Conservation (phyloP, 2,329 filamentous ascomycete genomes). For the Trichoderma sp. region DNA sequence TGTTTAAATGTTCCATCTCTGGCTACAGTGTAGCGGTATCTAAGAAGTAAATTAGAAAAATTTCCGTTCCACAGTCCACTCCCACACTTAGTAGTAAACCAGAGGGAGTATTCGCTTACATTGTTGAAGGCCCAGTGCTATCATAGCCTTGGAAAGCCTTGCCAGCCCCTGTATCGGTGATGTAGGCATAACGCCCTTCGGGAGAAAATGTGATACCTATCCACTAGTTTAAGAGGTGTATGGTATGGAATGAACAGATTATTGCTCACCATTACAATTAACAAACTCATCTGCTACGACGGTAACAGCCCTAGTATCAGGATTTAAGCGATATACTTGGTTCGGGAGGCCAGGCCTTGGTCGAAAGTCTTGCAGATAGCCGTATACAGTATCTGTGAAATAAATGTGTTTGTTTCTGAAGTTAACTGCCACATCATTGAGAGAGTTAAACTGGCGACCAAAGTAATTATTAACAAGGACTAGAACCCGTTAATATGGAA, state of each 20-base stretch:
- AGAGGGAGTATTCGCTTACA: neutral
- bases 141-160: conserved; percentile 26
- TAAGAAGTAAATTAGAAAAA: neutral
- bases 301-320: conserved; percentile 47
- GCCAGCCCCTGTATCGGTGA: conserved; percentile 42
- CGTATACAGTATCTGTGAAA: conserved; percentile 62
- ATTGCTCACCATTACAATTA: conserved; percentile 17
- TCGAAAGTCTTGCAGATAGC: conserved; percentile 56
- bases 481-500: neutral
- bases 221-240: conserved; percentile 25
- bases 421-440: conserved; percentile 51
- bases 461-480: conserved; percentile 39
- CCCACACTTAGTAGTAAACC: neutral
- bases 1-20: conserved; percentile 31
- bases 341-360: conserved; percentile 50
- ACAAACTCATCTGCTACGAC: conserved; percentile 57
- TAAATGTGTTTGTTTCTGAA: conserved; percentile 56
- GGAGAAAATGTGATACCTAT: conserved; percentile 48
- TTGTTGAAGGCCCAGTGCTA: conserved; percentile 8
- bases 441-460: conserved; percentile 46
- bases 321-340: conserved; percentile 58
- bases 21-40: conserved; percentile 17
- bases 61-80: neutral
- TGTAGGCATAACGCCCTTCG: conserved; percentile 42
- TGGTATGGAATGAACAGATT: neutral